A percentile compares a stretch with the other conserved stretches of the same genome.
Conservation (phyloP, 2,329 filamentous ascomycete species). For the Alternaria sp. region DNA sequence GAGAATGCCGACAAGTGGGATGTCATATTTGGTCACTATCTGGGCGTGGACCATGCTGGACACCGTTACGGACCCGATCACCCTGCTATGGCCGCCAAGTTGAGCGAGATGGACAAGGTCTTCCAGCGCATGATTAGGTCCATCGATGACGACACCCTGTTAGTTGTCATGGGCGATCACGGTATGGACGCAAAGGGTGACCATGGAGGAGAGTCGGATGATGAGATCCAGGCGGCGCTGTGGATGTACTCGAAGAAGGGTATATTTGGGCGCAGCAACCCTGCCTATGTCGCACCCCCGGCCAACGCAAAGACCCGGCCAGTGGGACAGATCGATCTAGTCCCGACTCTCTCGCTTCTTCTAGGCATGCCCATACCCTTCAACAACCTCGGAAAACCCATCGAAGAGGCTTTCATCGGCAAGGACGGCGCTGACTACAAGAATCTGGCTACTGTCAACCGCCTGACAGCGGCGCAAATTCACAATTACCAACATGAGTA, state of each 20-base stretch:
- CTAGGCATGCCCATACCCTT: conserved; percentile 92
- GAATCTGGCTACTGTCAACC: conserved; percentile 78
- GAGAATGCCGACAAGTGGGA: conserved; percentile 79
- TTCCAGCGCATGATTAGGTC: conserved; percentile 72
- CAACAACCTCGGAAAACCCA: conserved; percentile 91
- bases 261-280: conserved; percentile 77
- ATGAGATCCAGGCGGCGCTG: conserved; percentile 90
- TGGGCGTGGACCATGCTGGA: conserved; percentile 96
- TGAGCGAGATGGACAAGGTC: conserved; percentile 87
- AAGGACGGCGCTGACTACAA: conserved; percentile 71
- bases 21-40: conserved; percentile 89
- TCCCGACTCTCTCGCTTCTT: conserved; percentile 86
- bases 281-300: conserved; percentile 64
- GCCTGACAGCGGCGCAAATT: conserved; percentile 82
- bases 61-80: conserved; percentile 96
- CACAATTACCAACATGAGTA: conserved; percentile 89
- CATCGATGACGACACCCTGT: conserved; percentile 83
- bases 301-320: conserved; percentile 77
- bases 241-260: conserved; percentile 98
- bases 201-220: conserved; percentile 96
- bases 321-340: conserved; percentile 88
- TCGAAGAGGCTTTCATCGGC: conserved; percentile 90
- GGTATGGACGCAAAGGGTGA: conserved; percentile 98
- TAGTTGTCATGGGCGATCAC: conserved; percentile 98
- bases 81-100: conserved; percentile 86